phyloP scores from a whole-genome alignment of 2,329 filamentous ascomycete genomes.

The Phialemoniopsis sp. region DNA sequence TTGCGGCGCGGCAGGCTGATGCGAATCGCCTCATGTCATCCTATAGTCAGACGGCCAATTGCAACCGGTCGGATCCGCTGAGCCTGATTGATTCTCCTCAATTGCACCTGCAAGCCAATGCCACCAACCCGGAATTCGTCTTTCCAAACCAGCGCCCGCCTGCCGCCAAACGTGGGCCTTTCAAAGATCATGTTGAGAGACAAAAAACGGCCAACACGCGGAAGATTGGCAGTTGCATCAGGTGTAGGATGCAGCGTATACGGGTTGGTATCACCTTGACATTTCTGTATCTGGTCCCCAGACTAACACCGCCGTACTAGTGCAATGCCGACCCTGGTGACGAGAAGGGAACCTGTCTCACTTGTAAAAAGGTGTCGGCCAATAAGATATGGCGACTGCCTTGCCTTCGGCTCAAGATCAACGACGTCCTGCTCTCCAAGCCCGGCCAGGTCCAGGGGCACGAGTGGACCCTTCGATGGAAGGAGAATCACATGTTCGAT shows the following conservation, averaged over 20 bases:
- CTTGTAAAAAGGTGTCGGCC: conserved; percentile 47
- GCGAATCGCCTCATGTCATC: background rate
- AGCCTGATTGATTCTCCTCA: background rate
- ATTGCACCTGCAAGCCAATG: conserved; percentile 3
- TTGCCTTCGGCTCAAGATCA: conserved; percentile 58
- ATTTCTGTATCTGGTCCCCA: background rate
- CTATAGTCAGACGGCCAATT: too few relatives aligned
- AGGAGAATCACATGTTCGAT: conserved; percentile 44
- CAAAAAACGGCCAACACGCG: conserved; percentile 53
- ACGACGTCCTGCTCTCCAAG: conserved; percentile 54
- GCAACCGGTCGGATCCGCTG: background rate
- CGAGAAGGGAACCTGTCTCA: conserved; percentile 43
- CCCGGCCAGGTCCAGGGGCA: conserved; percentile 53
- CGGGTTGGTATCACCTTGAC: conserved; percentile 36
- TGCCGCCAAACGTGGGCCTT: conserved; percentile 44
- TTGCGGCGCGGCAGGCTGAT: conserved; percentile 5
- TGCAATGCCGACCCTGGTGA: conserved; percentile 47
- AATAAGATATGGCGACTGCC: conserved; percentile 49
- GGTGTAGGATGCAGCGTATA: conserved; percentile 59
- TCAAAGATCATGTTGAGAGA: conserved; percentile 45
- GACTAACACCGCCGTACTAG: conserved; percentile 22
- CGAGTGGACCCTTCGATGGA: conserved; percentile 58
- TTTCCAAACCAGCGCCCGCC: conserved; percentile 27
- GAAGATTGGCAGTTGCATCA: conserved; percentile 54
- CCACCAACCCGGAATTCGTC: conserved; percentile 23